Evolutionary conservation across 768 basidiomycete species (phyloP).

Genomic region (Collybia mongolica): DNA sequence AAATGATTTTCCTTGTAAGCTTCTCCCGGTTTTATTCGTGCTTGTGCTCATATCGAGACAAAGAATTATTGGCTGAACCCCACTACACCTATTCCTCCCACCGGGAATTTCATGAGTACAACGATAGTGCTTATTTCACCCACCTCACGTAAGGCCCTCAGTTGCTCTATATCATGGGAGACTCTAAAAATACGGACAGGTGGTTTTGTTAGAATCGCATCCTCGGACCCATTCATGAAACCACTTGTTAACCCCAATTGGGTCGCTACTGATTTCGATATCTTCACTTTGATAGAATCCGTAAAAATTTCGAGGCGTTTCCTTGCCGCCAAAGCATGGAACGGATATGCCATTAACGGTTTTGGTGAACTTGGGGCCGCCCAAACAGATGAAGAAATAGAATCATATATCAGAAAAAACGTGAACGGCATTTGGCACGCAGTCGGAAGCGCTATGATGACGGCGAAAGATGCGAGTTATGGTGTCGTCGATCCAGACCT

Average conservation of each 20-base stretch:
- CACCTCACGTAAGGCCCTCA: constrained; percentile 1
- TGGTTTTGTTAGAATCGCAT: constrained; percentile 1
- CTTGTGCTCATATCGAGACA: background rate
- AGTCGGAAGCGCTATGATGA: constrained; percentile 19
- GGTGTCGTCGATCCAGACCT: constrained; percentile 27
- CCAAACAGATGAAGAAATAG: constrained; percentile 1
- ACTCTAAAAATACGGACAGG: constrained; percentile 1
- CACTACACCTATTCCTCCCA: too few relatives aligned
- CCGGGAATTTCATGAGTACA: background rate
- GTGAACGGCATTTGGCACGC: constrained; percentile 13
- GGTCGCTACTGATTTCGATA: background rate
- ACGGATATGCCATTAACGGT: background rate
- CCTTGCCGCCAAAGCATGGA: constrained; percentile 11
- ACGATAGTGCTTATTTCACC: background rate
- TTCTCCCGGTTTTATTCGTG: background rate
- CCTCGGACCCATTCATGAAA: constrained; percentile 6
- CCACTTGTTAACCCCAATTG: background rate
- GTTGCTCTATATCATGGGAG: background rate
- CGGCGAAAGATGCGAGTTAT: constrained; percentile 9
- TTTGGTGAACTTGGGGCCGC: background rate
- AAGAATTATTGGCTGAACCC: background rate
- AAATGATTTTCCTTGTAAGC: background rate
- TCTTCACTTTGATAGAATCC: constrained; percentile 7
- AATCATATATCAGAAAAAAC: constrained; percentile 7
- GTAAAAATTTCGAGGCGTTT: constrained; percentile 9